Evolutionary conservation across 1,139 yeast genomes (phyloP), one percentile per base, ranked within the genome.

Genomic region (Pichia terricola): DNA sequence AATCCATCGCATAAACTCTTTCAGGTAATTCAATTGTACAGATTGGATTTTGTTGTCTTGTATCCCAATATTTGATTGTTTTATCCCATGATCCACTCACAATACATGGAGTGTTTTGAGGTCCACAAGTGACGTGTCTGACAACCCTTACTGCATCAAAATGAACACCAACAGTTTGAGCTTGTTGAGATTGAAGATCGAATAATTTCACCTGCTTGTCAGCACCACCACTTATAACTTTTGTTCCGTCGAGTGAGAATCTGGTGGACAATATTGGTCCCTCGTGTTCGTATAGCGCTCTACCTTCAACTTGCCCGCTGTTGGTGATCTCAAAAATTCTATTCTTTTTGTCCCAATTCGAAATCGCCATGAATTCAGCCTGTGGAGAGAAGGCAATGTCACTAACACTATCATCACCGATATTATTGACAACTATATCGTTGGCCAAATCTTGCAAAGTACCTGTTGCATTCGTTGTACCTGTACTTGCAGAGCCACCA

Each of bases 11-110:
- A 65, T 88, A 91, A 3, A 87, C 95, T 48, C 96, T 70, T 53
- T 91, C 98, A 0, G 97, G 96, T 61, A 91, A 69, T 55, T 75
- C 75, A 27, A 94, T 67, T 4, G 95, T 84, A 26, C 89, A 76
- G 30, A 89, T 75, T 8, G 98, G 94, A 53, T 77, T 83, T 38
- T 85, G 94, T 51, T 81, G 80, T 59, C 97, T 79, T 66, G 84
- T 72, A 63, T 91, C 97, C 96, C 96, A 88, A 65, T 91, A 94
- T 60, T 78, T 79, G 52, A 94, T 67, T 0, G 97, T 88, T 64
- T 88, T 88, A 64, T 94, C 98, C 97, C 97, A 91, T 5, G 96
- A 86, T 11, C 95, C 96, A 39, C 91, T 79, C 2, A 89, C 97
- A 28, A 91, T 79, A 49, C 86, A 86, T 38, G 83, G 95, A 0